A percentile compares a stretch with the other conserved stretches of the same genome.
Conservation (phyloP, 352 stramenopile species). For the Globisporangium yorkense region DNA sequence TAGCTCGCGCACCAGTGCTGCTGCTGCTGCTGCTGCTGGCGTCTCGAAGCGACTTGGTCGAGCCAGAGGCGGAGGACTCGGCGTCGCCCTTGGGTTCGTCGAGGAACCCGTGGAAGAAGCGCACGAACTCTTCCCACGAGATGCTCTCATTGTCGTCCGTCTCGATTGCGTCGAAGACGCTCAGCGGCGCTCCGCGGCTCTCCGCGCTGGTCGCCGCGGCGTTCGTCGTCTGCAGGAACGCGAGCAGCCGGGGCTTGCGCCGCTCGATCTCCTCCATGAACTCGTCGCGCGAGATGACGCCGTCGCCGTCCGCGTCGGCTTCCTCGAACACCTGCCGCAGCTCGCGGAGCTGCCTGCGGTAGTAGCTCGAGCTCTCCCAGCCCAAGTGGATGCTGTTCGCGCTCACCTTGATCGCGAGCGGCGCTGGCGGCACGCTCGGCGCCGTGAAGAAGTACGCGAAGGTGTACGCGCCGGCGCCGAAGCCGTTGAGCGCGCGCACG, state of each 20-base stretch:
- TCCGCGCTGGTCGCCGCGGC: neutral
- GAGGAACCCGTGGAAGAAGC: slow-evolving; percentile 65
- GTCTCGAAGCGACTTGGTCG: slow-evolving; percentile 9
- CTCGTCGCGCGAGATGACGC: slow-evolving; percentile 73
- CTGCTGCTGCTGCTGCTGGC: neutral
- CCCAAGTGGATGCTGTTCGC: slow-evolving; percentile 68
- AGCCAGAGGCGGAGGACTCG: slow-evolving; percentile 14
- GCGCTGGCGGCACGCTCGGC: slow-evolving; percentile 55
- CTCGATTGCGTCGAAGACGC: slow-evolving; percentile 88
- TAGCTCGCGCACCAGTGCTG: neutral
- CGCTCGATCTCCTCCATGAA: slow-evolving; percentile 84
- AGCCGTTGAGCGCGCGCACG: slow-evolving; percentile 87
- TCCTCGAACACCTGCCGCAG: slow-evolving; percentile 79
- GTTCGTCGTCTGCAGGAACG: slow-evolving; percentile 66
- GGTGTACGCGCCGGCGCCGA: slow-evolving; percentile 83
- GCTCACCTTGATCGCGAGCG: slow-evolving; percentile 55
- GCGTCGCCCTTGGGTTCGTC: slow-evolving; percentile 26
- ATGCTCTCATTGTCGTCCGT: slow-evolving; percentile 87
- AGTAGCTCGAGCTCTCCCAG: slow-evolving; percentile 74
- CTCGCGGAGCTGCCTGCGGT: slow-evolving; percentile 57
- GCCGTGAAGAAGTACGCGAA: slow-evolving; percentile 84
- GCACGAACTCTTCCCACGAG: slow-evolving; percentile 81
- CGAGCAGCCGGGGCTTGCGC: slow-evolving; percentile 62
- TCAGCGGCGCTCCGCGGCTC: slow-evolving; percentile 27
- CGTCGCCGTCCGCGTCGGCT: slow-evolving; percentile 66